Percentiles rank a stretch among this genome's conserved stretches.
Evolutionary conservation across 73 alveolate species (phyloP).

Genomic region (Breviolum minutum): DNA sequence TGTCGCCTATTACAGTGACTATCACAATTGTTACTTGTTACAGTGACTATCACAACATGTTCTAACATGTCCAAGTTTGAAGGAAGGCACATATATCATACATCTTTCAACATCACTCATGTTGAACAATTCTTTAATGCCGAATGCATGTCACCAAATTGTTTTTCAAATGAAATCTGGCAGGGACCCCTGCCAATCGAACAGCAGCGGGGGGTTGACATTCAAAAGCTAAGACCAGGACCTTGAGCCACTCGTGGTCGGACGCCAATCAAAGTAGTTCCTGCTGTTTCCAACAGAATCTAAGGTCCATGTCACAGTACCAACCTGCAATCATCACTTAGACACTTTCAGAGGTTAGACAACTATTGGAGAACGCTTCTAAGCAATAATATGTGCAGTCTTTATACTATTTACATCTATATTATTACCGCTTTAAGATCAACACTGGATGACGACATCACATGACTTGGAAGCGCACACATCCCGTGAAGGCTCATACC

Average conservation of each 20-base stretch:
- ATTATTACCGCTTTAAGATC: background rate
- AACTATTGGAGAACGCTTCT: background rate
- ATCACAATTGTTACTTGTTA: no score
- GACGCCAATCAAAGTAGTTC: slow-evolving; percentile 80
- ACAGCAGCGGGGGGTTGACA: no score
- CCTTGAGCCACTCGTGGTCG: slow-evolving; percentile 52
- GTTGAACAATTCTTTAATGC: no score
- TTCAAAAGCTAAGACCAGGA: background rate
- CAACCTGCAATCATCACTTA: background rate
- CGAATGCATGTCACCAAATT: no score
- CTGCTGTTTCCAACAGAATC: background rate
- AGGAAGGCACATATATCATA: no score
- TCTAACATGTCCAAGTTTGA: no score
- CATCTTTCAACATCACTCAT: no score
- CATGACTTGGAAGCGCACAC: background rate
- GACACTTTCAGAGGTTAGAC: no score
- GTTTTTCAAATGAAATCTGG: no score
- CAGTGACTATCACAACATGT: no score
- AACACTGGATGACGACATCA: background rate
- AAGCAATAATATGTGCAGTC: background rate
- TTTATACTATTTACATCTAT: background rate
- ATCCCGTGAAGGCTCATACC: slow-evolving; percentile 66
- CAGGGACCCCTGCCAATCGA: no score
- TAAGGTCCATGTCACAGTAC: background rate
- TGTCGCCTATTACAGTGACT: no score